Conservation (phyloP, 805 yeast species). For the Yarrowia phangngaensis region DNA sequence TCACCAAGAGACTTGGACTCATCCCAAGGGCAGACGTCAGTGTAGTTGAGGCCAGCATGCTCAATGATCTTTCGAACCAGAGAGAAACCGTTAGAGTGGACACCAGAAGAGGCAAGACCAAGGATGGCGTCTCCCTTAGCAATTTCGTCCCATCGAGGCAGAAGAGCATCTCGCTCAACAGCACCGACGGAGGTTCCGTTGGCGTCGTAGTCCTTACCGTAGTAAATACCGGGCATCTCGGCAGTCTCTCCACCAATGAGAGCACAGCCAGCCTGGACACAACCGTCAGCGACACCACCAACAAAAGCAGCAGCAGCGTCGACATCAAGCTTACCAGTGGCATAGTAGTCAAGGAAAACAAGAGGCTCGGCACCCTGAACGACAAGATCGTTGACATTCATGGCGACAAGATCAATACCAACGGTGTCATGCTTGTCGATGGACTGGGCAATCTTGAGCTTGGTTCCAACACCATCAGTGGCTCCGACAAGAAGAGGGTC, state of each 20-base stretch:
- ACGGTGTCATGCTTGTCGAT: slow-evolving; percentile 91
- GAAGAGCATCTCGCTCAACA: slow-evolving; percentile 64
- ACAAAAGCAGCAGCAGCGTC: slow-evolving; percentile 83
- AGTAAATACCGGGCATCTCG: slow-evolving; percentile 99
- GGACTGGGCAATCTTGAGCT: slow-evolving; percentile 88
- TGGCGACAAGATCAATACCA: slow-evolving; percentile 96
- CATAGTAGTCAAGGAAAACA: slow-evolving; percentile 91
- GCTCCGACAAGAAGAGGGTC: slow-evolving; percentile 86
- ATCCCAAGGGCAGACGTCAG: slow-evolving; percentile 83
- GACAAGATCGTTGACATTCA: slow-evolving; percentile 96
- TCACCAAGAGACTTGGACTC: slow-evolving; percentile 69
- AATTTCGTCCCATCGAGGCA: slow-evolving; percentile 72
- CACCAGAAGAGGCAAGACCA: slow-evolving; percentile 87
- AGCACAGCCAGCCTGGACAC: slow-evolving; percentile 93
- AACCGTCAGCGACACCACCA: slow-evolving; percentile 93
- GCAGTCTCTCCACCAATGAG: slow-evolving; percentile 98
- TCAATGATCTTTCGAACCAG: slow-evolving; percentile 89
- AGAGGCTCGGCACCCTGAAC: slow-evolving; percentile 99
- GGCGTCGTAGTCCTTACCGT: slow-evolving; percentile 92
- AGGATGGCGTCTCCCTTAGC: slow-evolving; percentile 72
- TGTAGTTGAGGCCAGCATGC: slow-evolving; percentile 64
- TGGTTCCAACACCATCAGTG: slow-evolving; percentile 99
- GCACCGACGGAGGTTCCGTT: slow-evolving; percentile 99
- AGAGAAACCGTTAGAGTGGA: slow-evolving; percentile 96
- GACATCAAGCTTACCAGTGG: slow-evolving; percentile 87